Percentiles rank a stretch among this genome's conserved stretches.
Conservation (phyloP, 495 filamentous ascomycete genomes). For the Lichenothelia convexa region DNA sequence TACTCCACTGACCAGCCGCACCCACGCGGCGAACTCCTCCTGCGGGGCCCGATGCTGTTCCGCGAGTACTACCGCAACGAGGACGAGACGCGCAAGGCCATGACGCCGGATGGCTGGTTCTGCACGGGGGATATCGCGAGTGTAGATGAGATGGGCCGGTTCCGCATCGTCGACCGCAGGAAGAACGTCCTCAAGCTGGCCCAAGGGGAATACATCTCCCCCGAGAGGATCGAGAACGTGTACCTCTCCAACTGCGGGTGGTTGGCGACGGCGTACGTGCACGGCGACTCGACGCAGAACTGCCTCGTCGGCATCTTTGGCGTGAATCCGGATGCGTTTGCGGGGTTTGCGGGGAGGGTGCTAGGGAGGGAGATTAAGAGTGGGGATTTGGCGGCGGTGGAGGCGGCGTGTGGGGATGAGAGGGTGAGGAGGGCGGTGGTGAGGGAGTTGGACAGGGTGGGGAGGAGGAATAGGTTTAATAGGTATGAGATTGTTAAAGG, state of each 20-base stretch:
- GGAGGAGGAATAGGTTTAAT: slow-evolving; percentile 71
- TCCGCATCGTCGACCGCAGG: slow-evolving; percentile 84
- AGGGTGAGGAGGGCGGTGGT: slow-evolving; percentile 57
- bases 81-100: slow-evolving; percentile 64
- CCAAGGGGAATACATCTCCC: slow-evolving; percentile 95
- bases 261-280: slow-evolving; percentile 67
- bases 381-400: slow-evolving; percentile 47
- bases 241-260: slow-evolving; percentile 63
- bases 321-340: slow-evolving; percentile 63
- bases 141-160: slow-evolving; percentile 68
- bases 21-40: slow-evolving; percentile 75
- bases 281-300: slow-evolving; percentile 74
- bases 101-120: slow-evolving; percentile 90
- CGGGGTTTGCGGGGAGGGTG: slow-evolving; percentile 56
- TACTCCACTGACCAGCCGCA: slow-evolving; percentile 76
- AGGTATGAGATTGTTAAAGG: slow-evolving; percentile 72
- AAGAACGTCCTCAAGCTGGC: slow-evolving; percentile 98
- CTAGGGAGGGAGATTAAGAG: slow-evolving; percentile 44
- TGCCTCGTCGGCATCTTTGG: slow-evolving; percentile 78
- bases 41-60: slow-evolving; percentile 67
- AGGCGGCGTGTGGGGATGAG: slow-evolving; percentile 41
- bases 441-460: slow-evolving; percentile 63
- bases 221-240: slow-evolving; percentile 90
- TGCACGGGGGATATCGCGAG: slow-evolving; percentile 79
- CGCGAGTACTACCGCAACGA: slow-evolving; percentile 73